phyloP scores from a whole-genome alignment of 768 basidiomycete species.

The Lentinula boryana region DNA sequence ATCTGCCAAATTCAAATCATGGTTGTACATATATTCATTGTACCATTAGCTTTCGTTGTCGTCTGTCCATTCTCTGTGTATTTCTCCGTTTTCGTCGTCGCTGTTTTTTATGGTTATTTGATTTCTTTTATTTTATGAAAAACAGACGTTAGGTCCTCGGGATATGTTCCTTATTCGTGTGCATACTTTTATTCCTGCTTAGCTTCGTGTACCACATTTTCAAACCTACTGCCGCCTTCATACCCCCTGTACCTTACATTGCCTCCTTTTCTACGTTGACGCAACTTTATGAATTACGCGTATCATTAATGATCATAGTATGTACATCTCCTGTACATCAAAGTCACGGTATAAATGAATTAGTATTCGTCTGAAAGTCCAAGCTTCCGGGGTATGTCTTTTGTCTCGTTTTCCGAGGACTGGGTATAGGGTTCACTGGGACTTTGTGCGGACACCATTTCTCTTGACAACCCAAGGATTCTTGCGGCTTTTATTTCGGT shows the following conservation, averaged over 20 bases:
- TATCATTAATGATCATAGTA: neutral
- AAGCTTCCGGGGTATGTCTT: too few relatives aligned
- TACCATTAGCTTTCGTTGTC: neutral
- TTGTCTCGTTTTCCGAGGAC: too few relatives aligned
- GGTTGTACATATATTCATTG: slow-evolving; percentile 3
- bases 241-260: neutral
- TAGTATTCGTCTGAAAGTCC: too few relatives aligned
- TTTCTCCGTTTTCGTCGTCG: neutral
- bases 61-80: neutral
- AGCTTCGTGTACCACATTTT: neutral
- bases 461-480: too few relatives aligned
- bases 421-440: too few relatives aligned
- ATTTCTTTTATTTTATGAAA: neutral
- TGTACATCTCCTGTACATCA: neutral
- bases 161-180: neutral
- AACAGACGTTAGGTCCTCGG: neutral
- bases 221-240: neutral
- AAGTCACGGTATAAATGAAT: neutral
- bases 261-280: neutral
- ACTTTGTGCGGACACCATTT: too few relatives aligned
- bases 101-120: slow-evolving; percentile 3
- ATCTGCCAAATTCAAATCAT: neutral
- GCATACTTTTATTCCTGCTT: neutral
- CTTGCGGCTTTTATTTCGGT: too few relatives aligned
- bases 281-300: neutral